phyloP scores from a whole-genome alignment of 805 yeast species.

The Millerozyma miso region DNA sequence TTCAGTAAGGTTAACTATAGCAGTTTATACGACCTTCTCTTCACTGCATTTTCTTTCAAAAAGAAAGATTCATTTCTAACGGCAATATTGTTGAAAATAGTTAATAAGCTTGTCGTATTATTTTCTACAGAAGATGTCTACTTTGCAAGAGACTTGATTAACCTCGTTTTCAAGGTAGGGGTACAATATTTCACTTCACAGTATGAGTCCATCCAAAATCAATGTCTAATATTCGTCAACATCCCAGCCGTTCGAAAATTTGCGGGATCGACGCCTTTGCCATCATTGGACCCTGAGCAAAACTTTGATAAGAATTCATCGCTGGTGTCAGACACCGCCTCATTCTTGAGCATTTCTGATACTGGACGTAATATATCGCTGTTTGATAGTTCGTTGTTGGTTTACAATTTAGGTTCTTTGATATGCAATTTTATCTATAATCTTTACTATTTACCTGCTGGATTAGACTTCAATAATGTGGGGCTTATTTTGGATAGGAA shows the following conservation, averaged over 20 bases:
- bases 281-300: not conserved
- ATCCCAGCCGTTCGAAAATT: slow-evolving; percentile 36
- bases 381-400: not conserved
- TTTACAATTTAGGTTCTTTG: not conserved
- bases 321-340: slow-evolving; percentile 8
- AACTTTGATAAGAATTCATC: not conserved
- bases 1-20: slow-evolving; percentile 13
- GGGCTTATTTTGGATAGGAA: not conserved
- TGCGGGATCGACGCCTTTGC: slow-evolving; percentile 11
- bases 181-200: slow-evolving; percentile 36
- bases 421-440: too few relatives aligned
- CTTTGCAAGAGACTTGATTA: slow-evolving; percentile 33
- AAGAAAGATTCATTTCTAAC: slow-evolving; percentile 23
- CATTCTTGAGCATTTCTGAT: not conserved
- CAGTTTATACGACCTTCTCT: slow-evolving; percentile 15
- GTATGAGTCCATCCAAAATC: slow-evolving; percentile 39
- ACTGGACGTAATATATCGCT: not conserved
- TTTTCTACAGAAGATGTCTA: slow-evolving; percentile 37
- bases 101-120: slow-evolving; percentile 43
- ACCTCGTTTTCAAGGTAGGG: slow-evolving; percentile 34
- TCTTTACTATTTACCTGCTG: not conserved
- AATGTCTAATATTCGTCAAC: slow-evolving; percentile 43
- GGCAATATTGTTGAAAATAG: slow-evolving; percentile 31
- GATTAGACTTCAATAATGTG: not conserved
- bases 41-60: slow-evolving; percentile 10